phyloP scores from a whole-genome alignment of 805 yeast species.

The Yarrowia sp. region DNA sequence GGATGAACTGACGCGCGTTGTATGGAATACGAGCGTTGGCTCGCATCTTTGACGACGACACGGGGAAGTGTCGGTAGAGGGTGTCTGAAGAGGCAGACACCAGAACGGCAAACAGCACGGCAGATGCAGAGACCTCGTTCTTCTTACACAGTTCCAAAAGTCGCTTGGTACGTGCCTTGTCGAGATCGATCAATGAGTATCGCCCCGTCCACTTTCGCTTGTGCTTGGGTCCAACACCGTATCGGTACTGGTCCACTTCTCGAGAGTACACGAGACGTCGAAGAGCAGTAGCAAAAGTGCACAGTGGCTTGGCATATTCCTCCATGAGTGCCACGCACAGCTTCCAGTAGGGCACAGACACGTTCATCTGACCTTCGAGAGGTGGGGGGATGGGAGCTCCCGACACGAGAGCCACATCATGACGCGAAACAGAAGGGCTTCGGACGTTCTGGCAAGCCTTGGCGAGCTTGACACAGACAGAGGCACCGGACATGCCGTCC shows the following conservation, averaged over 20 bases:
- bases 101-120: constrained; percentile 4
- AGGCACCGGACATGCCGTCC: constrained; percentile 34
- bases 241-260: constrained; percentile 19
- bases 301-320: constrained; percentile 12
- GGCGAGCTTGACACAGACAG: constrained; percentile 13
- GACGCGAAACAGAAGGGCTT: background rate
- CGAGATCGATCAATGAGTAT: constrained; percentile 8
- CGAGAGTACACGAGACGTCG: background rate
- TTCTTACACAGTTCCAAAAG: background rate
- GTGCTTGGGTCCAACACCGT: background rate
- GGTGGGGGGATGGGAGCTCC: constrained; percentile 18
- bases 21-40: constrained; percentile 67
- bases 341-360: constrained; percentile 18
- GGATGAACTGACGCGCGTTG: constrained; percentile 85
- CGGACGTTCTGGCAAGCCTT: background rate
- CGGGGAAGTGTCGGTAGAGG: constrained; percentile 18
- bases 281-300: constrained; percentile 17
- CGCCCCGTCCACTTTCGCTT: constrained; percentile 7
- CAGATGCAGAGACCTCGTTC: constrained; percentile 11
- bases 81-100: constrained; percentile 10
- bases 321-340: constrained; percentile 21
- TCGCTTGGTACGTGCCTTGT: background rate
- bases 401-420: constrained; percentile 10
- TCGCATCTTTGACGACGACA: constrained; percentile 9
- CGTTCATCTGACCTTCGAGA: constrained; percentile 21